These are phyloP conservation scores for Entomortierella chlamydospora DNA, from an alignment of 192 early-diverging fungal species.

Conservation along the genomic window DNA sequence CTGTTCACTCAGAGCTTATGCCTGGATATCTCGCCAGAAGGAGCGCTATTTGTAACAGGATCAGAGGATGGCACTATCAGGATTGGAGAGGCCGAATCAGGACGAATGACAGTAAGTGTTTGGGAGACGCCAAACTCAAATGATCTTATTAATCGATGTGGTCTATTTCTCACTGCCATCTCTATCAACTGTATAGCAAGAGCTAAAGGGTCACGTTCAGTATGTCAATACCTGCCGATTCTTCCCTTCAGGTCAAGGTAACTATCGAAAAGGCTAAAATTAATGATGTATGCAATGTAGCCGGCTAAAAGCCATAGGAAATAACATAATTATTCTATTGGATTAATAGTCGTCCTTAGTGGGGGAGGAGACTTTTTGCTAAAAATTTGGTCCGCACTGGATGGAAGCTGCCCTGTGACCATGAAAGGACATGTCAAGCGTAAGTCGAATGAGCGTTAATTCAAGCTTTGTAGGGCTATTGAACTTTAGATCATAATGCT, in stretches of 20 bases:
- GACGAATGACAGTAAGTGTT: conserved; percentile 52
- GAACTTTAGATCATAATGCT: not conserved
- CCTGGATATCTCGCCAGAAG: conserved; percentile 62
- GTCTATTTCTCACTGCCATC: not conserved
- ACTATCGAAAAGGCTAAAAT: no score
- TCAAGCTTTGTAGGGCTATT: no score
- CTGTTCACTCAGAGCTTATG: conserved; percentile 49
- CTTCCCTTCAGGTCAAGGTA: conserved; percentile 82
- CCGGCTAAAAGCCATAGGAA: not conserved
- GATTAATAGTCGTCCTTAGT: conserved; percentile 66
- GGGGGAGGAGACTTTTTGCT: conserved; percentile 75
- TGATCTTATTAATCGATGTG: not conserved
- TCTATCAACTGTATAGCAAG: conserved; percentile 47
- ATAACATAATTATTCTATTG: not conserved
- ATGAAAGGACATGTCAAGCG: conserved; percentile 74
- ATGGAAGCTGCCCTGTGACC: conserved; percentile 80
- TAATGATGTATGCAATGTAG: no score
- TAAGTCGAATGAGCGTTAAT: conserved; percentile 1
- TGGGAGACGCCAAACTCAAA: not conserved
- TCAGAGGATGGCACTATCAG: conserved; percentile 49
- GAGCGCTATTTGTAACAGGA: conserved; percentile 58
- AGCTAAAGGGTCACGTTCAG: conserved; percentile 72
- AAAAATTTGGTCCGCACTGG: conserved; percentile 79
- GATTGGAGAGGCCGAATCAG: conserved; percentile 56
- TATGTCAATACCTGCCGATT: conserved; percentile 75